phyloP scores from a whole-genome alignment of 306 rosid species.

The Vicia sativa region DNA sequence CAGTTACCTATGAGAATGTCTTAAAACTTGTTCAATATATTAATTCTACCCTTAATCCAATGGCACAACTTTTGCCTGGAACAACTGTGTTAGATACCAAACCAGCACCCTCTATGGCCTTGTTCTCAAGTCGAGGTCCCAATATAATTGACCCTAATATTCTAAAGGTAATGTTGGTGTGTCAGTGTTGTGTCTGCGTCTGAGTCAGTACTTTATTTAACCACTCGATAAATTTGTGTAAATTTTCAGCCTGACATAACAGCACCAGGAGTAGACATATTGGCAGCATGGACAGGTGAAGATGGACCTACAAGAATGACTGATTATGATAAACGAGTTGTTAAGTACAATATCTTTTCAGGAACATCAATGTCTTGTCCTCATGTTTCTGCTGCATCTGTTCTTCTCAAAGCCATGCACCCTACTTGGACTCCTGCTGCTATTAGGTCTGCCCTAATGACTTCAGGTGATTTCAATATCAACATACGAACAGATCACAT shows the following conservation, averaged over 20 bases:
- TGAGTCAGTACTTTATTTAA: background rate
- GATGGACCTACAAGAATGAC: slow-evolving; percentile 74
- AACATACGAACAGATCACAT: background rate
- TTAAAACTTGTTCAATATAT: slow-evolving; percentile 54
- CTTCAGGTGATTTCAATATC: slow-evolving; percentile 63
- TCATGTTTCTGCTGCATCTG: slow-evolving; percentile 76
- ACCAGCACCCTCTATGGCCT: slow-evolving; percentile 85
- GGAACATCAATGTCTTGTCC: slow-evolving; percentile 99
- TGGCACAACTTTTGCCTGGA: slow-evolving; percentile 63
- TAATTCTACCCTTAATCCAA: slow-evolving; percentile 51
- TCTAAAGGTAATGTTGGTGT: slow-evolving; percentile 58
- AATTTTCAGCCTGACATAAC: slow-evolving; percentile 85
- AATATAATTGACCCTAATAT: slow-evolving; percentile 69
- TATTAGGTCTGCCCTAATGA: slow-evolving; percentile 85
- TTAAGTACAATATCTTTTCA: slow-evolving; percentile 64
- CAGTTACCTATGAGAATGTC: slow-evolving; percentile 51
- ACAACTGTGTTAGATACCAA: slow-evolving; percentile 57
- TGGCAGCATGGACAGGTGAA: slow-evolving; percentile 87
- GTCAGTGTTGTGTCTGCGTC: too few relatives aligned
- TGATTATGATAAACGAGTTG: slow-evolving; percentile 60
- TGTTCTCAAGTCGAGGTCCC: slow-evolving; percentile 91
- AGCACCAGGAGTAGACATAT: slow-evolving; percentile 89
- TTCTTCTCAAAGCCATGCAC: slow-evolving; percentile 79
- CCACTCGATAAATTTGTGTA: background rate
- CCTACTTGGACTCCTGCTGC: slow-evolving; percentile 91